Evolutionary conservation across 106 monocot genomes (phyloP).

Genomic region (Hemerocallis citrina): DNA sequence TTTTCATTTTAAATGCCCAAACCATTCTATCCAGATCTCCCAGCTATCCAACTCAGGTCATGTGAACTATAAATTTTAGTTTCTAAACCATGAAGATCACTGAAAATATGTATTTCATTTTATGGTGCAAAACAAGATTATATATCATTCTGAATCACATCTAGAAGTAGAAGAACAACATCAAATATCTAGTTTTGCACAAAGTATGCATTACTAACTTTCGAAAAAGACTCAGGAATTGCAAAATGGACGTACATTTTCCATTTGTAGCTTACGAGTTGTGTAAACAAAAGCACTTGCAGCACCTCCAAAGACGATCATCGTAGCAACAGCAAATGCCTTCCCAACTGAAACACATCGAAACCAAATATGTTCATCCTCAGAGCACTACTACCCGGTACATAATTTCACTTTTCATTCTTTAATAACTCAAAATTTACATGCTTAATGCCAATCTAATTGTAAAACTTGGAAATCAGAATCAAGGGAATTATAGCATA

Average conservation of each 20-base stretch:
- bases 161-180: not conserved
- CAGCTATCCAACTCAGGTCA: not conserved
- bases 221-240: too few species aligned
- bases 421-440: too few species aligned
- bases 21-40: too few species aligned
- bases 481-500: slow-evolving; percentile 6
- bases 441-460: too few species aligned
- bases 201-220: not conserved
- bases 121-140: too few species aligned
- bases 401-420: too few species aligned
- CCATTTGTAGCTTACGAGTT: slow-evolving; percentile 40
- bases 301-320: slow-evolving; percentile 62
- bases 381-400: too few species aligned
- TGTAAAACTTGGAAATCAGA: too few species aligned
- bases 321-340: slow-evolving; percentile 56
- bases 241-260: slow-evolving; percentile 54
- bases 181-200: not conserved
- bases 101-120: not conserved
- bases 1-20: too few species aligned
- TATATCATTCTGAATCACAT: too few species aligned
- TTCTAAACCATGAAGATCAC: not conserved
- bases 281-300: slow-evolving; percentile 21
- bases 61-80: not conserved
- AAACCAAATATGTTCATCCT: not conserved
- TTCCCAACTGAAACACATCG: slow-evolving; percentile 37